Base-by-base conservation (phyloP, 75 land plant genomes). In the Pinus albicaulis region DNA sequence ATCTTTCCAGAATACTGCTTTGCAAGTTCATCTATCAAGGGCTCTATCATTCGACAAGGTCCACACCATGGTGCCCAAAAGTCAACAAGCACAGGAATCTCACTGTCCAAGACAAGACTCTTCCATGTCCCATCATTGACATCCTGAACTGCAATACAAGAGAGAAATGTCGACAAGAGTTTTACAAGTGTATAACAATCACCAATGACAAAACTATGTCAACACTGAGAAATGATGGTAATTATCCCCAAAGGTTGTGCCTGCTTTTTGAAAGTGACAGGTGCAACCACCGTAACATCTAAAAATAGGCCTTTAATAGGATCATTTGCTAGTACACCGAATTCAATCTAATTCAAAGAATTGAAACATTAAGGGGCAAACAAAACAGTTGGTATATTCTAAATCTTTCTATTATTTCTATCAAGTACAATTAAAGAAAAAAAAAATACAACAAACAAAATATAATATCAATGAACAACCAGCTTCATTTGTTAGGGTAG, bases 11-110 rank as follows among this genome's bases (percentile, higher is more conserved):
- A 85, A 71, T 89, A 94, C 60, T 92, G 82, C 77, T 80, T 90
- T 7, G 97, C 95, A 55, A 94, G 58, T 65, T 94, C 92, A 48
- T 90, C 91, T 12, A 94, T 86, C 56, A 92, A 76, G 19, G 97
- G 95, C 2, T 84, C 92, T 24, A 94, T 89, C 95, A 92, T 92
- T 76, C 90, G 80, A 56, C 97, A 92, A 14, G 95, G 96, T 19
- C 96, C 96, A 70, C 96, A 93, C 95, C 92, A 93, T 3, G 96
- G 96, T 11, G 96, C 96, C 95, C 96, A 93, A 59, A 93, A 93
- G 73, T 93, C 95, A 56, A 93, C 96, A 31, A 94, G 83, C 61
- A 94, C 97, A 3, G 92, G 90, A 28, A 83, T 58, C 10, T 83
- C 81, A 56, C 93, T 88, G 7, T 81, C 68, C 57, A 92, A 63